Evolutionary conservation across 2,329 filamentous ascomycete genomes (phyloP).

Genomic region (Dactylellina leptospora): DNA sequence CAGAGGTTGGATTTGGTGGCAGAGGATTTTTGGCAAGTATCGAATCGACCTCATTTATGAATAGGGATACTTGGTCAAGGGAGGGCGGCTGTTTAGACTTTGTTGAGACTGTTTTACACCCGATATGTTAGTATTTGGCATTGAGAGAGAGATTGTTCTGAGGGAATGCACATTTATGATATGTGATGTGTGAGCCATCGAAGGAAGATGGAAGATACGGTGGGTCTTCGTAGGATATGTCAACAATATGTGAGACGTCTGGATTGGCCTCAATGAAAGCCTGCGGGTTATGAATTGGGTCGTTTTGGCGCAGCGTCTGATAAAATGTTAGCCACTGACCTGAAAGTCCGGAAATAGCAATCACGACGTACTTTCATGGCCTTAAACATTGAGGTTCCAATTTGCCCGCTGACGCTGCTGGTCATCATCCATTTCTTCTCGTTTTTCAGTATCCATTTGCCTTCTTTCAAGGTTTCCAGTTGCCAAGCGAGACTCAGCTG

Average conservation of each 20-base stretch:
- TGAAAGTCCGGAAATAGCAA: background rate
- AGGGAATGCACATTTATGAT: constrained; percentile 57
- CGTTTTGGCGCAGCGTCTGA: constrained; percentile 90
- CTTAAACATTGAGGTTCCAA: constrained; percentile 68
- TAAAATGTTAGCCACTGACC: background rate
- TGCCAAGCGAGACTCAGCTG: constrained; percentile 89
- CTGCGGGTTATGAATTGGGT: constrained; percentile 78
- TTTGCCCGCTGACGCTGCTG: constrained; percentile 77
- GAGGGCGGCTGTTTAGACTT: constrained; percentile 88
- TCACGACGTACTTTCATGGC: constrained; percentile 44
- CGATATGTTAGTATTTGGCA: background rate
- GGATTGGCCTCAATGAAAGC: constrained; percentile 75
- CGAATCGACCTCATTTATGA: constrained; percentile 68
- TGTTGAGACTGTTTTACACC: constrained; percentile 63
- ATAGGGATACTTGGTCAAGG: constrained; percentile 68
- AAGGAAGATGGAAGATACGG: constrained; percentile 76
- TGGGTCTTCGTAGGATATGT: constrained; percentile 89
- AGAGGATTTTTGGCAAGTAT: constrained; percentile 54
- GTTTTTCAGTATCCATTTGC: constrained; percentile 99
- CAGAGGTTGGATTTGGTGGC: constrained; percentile 47
- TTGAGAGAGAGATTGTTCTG: background rate
- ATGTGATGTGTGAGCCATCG: constrained; percentile 56
- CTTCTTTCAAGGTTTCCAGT: constrained; percentile 84
- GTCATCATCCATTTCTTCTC: constrained; percentile 88
- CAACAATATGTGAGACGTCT: constrained; percentile 71